Evolutionary conservation across 495 filamentous ascomycete species (phyloP).

Genomic region (Oidiodendron maius): DNA sequence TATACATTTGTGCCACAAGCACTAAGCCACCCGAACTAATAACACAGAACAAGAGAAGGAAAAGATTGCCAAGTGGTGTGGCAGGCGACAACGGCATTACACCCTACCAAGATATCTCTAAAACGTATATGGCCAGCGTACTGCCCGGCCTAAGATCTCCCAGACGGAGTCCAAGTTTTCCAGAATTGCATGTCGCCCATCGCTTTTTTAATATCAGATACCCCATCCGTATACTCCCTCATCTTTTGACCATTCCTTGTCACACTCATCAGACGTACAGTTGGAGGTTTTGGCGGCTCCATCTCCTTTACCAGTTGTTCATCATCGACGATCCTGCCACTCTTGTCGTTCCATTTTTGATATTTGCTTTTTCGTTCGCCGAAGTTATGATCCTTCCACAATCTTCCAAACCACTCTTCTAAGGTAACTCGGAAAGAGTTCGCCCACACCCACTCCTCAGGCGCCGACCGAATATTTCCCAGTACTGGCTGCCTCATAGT

Average conservation of each 20-base stretch:
- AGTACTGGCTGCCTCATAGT: neutral
- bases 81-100: no score
- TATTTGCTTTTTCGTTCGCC: no score
- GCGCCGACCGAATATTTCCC: neutral
- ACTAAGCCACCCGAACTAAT: no score
- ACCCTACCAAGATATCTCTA: no score
- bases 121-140: no score
- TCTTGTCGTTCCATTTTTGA: no score
- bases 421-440: constrained; percentile 10
- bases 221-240: constrained; percentile 7
- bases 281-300: constrained; percentile 2
- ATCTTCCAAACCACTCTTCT: constrained; percentile 11
- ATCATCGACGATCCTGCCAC: no score
- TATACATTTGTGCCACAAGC: no score
- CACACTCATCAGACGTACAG: constrained; percentile 13
- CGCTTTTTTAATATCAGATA: constrained; percentile 10
- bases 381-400: constrained; percentile 6
- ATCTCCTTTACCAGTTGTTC: neutral
- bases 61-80: no score
- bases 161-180: constrained; percentile 14
- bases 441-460: neutral
- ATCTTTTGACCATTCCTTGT: constrained; percentile 10
- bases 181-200: constrained; percentile 16
- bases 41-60: no score
- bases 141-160: neutral